phyloP scores from a whole-genome alignment of 2,329 filamentous ascomycete species.

The Cytospora mali region DNA sequence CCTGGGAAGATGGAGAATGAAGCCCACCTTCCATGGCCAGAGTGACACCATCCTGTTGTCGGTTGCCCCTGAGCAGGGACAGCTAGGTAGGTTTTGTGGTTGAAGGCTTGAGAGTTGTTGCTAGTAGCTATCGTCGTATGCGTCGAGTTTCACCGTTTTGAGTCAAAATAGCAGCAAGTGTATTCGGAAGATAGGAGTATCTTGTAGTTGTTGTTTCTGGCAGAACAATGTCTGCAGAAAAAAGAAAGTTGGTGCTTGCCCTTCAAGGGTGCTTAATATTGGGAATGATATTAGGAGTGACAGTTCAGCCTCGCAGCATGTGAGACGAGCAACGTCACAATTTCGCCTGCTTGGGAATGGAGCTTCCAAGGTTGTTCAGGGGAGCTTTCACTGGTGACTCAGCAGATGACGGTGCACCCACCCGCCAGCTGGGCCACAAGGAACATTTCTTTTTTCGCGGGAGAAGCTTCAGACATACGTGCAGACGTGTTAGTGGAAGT shows the following conservation, averaged over 20 bases:
- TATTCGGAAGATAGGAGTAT: neutral
- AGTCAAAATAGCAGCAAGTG: neutral
- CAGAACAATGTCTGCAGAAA: conserved; percentile 19
- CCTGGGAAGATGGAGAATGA: neutral
- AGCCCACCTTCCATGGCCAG: conserved; percentile 79
- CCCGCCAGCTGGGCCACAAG: no score
- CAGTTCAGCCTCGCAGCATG: conserved; percentile 1
- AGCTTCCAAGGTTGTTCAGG: conserved; percentile 6
- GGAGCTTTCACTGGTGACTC: neutral
- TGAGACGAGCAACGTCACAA: neutral
- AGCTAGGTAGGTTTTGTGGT: neutral
- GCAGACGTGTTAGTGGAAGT: neutral
- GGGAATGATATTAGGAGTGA: neutral
- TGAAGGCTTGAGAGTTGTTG: neutral
- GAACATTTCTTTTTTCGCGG: no score
- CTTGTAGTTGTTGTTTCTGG: neutral
- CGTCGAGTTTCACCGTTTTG: neutral
- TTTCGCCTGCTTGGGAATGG: conserved; percentile 5
- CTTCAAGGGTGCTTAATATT: neutral
- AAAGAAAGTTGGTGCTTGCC: neutral
- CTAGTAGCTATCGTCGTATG: neutral
- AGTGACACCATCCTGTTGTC: conserved; percentile 71
- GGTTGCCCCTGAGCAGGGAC: conserved; percentile 6
- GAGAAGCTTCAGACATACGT: no score
- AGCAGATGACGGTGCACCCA: neutral